A percentile compares a stretch with the other conserved stretches of the same genome.
phyloP scores from a whole-genome alignment of 176 grass and related monocot genomes.

The Carex pumila region DNA sequence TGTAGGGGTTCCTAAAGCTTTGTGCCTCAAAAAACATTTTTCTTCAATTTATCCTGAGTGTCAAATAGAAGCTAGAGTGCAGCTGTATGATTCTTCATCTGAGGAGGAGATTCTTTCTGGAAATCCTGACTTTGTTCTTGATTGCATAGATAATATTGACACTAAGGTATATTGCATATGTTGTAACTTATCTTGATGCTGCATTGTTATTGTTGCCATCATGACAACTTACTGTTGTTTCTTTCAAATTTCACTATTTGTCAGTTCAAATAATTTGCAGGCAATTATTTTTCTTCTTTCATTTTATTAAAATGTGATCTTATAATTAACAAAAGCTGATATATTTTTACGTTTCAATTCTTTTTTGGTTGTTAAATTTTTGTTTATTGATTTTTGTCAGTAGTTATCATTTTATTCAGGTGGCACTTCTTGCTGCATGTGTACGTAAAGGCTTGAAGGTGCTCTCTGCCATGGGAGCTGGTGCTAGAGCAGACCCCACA shows the following conservation, averaged over 20 bases:
- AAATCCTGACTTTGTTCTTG: conserved; percentile 93
- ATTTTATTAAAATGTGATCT: not conserved
- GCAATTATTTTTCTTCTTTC: not conserved
- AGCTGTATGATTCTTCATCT: conserved; percentile 62
- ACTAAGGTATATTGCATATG: conserved; percentile 49
- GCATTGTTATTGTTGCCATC: not conserved
- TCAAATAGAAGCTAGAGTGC: conserved; percentile 81
- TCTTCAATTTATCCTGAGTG: conserved; percentile 83
- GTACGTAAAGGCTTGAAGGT: conserved; percentile 63
- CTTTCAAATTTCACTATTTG: not conserved
- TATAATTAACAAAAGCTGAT: not conserved
- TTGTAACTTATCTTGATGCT: not conserved
- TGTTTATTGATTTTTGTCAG: not conserved
- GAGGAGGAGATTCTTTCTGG: conserved; percentile 90
- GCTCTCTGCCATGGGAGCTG: conserved; percentile 93
- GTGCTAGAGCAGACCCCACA: conserved; percentile 92
- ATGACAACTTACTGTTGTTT: not conserved
- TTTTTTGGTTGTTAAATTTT: not conserved
- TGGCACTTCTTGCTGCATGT: conserved; percentile 79
- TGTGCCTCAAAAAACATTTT: conserved; percentile 93
- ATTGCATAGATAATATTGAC: conserved; percentile 99
- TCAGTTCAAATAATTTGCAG: not conserved
- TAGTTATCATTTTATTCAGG: conserved; percentile 30
- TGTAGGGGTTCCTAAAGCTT: conserved; percentile 77
- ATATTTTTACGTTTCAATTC: not conserved